Base-by-base conservation (phyloP, 306 rosid genomes). In the Purshia tridentata region DNA sequence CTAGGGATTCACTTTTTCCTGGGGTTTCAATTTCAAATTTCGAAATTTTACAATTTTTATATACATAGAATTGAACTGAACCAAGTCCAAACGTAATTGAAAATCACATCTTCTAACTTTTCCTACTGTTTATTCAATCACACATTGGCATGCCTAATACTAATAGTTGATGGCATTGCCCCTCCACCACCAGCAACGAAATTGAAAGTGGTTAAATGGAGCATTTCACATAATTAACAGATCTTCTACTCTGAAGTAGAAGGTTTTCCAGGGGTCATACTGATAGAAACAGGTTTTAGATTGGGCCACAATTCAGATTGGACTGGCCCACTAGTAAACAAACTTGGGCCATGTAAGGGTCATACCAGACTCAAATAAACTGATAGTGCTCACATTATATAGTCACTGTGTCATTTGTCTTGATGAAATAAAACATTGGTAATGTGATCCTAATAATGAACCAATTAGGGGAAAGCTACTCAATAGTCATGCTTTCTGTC, bases 11-110 rank as follows among this genome's bases (percentile, higher is more conserved):
- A 8, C 29, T 16, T 11, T 45, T 3, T 37, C 64, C 42, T 70
- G 54, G 56, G 15, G 51, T 29, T 29, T 29, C 35, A 29, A 1
- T 68, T 68, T 79, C 79, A 56, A 68, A 76, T 76, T 79, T 83
- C 76, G 60, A 75, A 76, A 79, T 67, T 66, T 29, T 44, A 8
- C 4, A n/a, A n/a, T n/a, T n/a, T 4, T 42, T 44, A 8, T 44
- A 44, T 8, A 44, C 4, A 44, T 8, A 42, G 41, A 40, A 49
- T n/a, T 57, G 47, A 4, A 18, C 13, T 57, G 46, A 12, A 19
- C 73, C 46, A 58, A 50, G 55, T 63, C 55, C 3, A 19, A 50
- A 60, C 57, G 54, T 29, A 15, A 3, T 69, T 23, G 15, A 54
- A 61, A 20, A 11, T 8, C 23, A 61, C 14, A 11, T 8, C 23